Conservation (phyloP, 1,284 basidiomycete species). For the Schizophyllum amplum region DNA sequence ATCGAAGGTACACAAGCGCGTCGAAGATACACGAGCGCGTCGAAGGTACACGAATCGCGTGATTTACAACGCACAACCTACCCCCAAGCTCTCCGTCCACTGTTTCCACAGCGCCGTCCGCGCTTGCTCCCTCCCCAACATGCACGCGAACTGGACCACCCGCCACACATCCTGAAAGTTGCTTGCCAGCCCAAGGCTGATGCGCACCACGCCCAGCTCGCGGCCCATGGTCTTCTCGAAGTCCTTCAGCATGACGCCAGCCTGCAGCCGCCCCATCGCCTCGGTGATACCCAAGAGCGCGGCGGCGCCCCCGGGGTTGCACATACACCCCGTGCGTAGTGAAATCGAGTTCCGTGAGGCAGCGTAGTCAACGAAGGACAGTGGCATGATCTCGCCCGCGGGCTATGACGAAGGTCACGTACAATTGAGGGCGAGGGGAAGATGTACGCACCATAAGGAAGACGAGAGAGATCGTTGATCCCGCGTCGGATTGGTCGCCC, state of each 20-base stretch:
- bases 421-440: constrained; percentile 3
- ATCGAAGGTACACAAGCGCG: too few species aligned
- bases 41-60: too few species aligned
- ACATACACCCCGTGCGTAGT: constrained; percentile 77
- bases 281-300: constrained; percentile 57
- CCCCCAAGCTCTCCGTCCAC: background rate
- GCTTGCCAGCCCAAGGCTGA: constrained; percentile 69
- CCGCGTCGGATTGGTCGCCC: constrained; percentile 52
- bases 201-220: constrained; percentile 66
- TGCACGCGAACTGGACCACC: constrained; percentile 36
- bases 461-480: constrained; percentile 55
- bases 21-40: too few species aligned
- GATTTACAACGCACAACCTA: background rate
- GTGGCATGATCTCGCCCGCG: constrained; percentile 55
- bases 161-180: constrained; percentile 69
- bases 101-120: background rate
- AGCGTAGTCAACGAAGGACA: constrained; percentile 61
- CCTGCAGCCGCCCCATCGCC: constrained; percentile 57
- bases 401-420: constrained; percentile 37
- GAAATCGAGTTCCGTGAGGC: constrained; percentile 61
- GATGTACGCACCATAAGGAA: constrained; percentile 49
- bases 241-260: constrained; percentile 50
- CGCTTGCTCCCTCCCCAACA: background rate
- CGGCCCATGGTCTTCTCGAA: constrained; percentile 55
- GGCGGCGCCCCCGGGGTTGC: constrained; percentile 74